Evolutionary conservation across 2,329 filamentous ascomycete species (phyloP), one percentile per base, ranked within the genome.

Genomic region (Ophiostoma australiae): DNA sequence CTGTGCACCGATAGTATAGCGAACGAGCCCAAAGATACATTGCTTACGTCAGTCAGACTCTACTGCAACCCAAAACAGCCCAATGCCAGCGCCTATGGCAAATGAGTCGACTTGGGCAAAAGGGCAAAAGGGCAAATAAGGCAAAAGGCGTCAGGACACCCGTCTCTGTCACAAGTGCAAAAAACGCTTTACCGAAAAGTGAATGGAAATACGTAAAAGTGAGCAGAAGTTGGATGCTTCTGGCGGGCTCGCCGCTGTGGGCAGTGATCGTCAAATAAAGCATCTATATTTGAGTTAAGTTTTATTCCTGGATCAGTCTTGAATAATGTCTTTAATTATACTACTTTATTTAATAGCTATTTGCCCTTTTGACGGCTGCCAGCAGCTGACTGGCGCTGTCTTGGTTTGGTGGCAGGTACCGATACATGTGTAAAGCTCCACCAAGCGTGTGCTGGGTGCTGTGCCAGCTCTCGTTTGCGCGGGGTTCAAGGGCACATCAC

Each of bases 401-500:
- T n/a, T n/a, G 20, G 61, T 35, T 10, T 41, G 10, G 10, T n/a
- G 23, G 15, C 3, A 68, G 20, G 67, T 68, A 68, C 31, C 67
- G 67, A 44, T 68, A 68, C 67, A 20, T 68, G 4, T 10, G 7
- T 20, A 15, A 4, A 23, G 66, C 66, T 67, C 66, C 66, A 67
- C 66, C 20, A 2, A 17, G 23, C 37, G 23, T 23, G 20, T 67
- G 35, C 39, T 20, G 4, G 65, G 37, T 67, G 66, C 66, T 31
- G 23, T 67, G 37, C 66, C 37, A 48, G n/a, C 66, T 41, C 63
- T 37, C 37, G 6, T 44, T 31, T 33, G 39, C 66, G 66, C 66
- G 66, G 66, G 66, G 66, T 67, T 44, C 66, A 44, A 44, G n/a
- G 65, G n/a, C 15, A 48, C 20, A 67, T 3, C 39, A 52, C 66